These are phyloP conservation scores for Celoporthe dispersa DNA, from an alignment of 2,329 filamentous ascomycete genomes.

Conservation along the genomic window DNA sequence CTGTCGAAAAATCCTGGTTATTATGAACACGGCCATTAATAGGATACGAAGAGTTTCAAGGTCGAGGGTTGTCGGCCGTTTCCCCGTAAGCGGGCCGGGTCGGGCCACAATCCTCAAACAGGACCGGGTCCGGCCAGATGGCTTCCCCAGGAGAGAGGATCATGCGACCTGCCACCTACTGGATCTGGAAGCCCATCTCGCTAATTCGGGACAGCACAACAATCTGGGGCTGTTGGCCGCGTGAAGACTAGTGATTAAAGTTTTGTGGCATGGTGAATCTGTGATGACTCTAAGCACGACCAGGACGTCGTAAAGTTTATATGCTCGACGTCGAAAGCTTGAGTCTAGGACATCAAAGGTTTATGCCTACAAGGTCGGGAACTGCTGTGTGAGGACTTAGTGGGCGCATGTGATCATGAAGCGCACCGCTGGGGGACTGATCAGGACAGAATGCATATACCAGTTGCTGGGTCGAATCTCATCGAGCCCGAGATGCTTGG, in stretches of 20 bases:
- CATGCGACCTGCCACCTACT: neutral
- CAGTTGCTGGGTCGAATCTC: neutral
- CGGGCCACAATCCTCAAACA: conserved; percentile 7
- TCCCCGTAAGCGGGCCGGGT: neutral
- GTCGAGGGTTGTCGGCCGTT: neutral
- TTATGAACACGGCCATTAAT: neutral
- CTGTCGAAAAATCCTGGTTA: neutral
- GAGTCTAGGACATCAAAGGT: too few species aligned
- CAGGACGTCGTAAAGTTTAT: neutral
- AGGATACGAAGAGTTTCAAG: conserved; percentile 5
- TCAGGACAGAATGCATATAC: neutral
- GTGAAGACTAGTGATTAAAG: neutral
- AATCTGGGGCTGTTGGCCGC: neutral
- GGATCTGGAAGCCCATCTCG: neutral
- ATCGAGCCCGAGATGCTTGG: too few species aligned
- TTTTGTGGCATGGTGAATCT: neutral
- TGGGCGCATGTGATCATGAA: neutral
- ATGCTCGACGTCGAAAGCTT: neutral
- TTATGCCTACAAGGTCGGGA: too few species aligned
- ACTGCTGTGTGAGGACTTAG: too few species aligned
- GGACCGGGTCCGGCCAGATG: neutral
- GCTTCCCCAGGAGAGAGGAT: neutral
- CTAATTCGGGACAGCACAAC: neutral
- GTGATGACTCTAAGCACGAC: too few species aligned
- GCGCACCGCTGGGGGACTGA: too few species aligned